Percentiles rank a stretch among this genome's conserved stretches.
Conservation (phyloP, 164 flowering plant genomes). For the Berberis thunbergii region DNA sequence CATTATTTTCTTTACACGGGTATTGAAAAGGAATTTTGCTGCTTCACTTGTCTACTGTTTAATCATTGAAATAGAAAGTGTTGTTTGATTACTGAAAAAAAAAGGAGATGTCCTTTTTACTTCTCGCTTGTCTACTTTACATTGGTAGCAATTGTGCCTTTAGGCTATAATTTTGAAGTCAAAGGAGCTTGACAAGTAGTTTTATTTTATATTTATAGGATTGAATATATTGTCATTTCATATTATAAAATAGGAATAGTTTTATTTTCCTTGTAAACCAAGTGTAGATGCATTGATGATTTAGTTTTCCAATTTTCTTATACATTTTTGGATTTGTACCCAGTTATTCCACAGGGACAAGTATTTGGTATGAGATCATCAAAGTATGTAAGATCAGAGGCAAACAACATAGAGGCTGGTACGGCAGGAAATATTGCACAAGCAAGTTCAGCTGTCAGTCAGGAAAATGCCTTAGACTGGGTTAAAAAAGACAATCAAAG, state of each 20-base stretch:
- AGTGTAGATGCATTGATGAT: background rate
- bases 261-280: background rate
- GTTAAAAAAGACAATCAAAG: conserved; percentile 80
- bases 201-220: no score
- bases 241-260: background rate
- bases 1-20: no score
- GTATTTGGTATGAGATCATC: conserved; percentile 43
- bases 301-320: background rate
- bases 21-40: no score
- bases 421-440: conserved; percentile 48
- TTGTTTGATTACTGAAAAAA: no score
- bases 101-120: no score
- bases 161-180: no score
- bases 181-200: no score
- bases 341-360: conserved; percentile 63
- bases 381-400: conserved; percentile 36
- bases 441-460: conserved; percentile 48
- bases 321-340: conserved; percentile 9
- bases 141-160: no score
- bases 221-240: no score
- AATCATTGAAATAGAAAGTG: no score
- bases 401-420: conserved; percentile 23
- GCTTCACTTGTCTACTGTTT: no score
- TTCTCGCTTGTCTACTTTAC: no score
- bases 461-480: conserved; percentile 75